Evolutionary conservation across 2,329 filamentous ascomycete species (phyloP).

Genomic region (Colletotrichum liaoningense): DNA sequence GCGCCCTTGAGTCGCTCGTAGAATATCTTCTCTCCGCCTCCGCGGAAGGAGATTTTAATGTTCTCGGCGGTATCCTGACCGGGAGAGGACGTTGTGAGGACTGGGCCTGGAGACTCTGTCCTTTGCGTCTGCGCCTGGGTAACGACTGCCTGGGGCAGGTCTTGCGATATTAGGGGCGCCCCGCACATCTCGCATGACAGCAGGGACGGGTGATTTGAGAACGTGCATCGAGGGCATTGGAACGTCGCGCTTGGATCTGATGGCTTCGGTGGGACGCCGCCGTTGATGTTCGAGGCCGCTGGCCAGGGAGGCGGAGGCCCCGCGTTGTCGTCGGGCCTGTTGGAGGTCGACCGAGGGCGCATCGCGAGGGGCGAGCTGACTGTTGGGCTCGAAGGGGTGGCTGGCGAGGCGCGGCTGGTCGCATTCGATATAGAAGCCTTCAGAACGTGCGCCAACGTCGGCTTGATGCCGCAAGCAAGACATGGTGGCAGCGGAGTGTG

Average conservation of each 20-base stretch:
- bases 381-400: conserved; percentile 37
- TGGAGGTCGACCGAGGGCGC: conserved; percentile 15
- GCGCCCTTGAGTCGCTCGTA: conserved; percentile 88
- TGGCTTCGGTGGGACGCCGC: conserved; percentile 34
- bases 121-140: conserved; percentile 55
- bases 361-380: conserved; percentile 38
- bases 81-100: conserved; percentile 56
- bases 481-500: conserved; percentile 88
- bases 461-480: conserved; percentile 93
- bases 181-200: conserved; percentile 92
- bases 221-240: conserved; percentile 89
- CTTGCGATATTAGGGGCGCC: conserved; percentile 73
- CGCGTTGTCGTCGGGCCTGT: conserved; percentile 10
- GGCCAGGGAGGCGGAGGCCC: conserved; percentile 27
- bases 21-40: conserved; percentile 90
- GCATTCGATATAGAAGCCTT: conserved; percentile 88
- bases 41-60: conserved; percentile 92
- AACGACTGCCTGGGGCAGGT: conserved; percentile 51
- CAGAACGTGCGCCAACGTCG: conserved; percentile 81
- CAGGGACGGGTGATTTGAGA: conserved; percentile 90
- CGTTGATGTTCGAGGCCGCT: conserved; percentile 35
- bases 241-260: conserved; percentile 56
- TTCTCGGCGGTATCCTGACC: conserved; percentile 73
- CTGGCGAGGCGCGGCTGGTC: conserved; percentile 60
- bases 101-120: conserved; percentile 83